Percentiles rank a stretch among this genome's conserved stretches.
These are phyloP conservation scores for Uronychia setigera DNA, from an alignment of 73 alveolate species.

Conservation along the genomic window DNA sequence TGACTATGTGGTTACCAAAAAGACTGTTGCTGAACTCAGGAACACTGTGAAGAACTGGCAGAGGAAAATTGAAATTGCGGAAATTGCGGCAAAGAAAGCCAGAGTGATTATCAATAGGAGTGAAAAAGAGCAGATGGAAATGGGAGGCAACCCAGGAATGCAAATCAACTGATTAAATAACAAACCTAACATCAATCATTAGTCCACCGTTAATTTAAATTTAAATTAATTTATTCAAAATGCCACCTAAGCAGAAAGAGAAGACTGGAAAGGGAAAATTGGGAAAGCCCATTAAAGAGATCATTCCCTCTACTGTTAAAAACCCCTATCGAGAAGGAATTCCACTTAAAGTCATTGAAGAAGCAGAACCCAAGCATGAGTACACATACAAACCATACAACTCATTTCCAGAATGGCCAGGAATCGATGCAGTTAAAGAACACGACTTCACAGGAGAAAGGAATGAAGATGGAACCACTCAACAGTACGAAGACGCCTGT, in stretches of 20 bases:
- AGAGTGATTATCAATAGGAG: slow-evolving; percentile 10
- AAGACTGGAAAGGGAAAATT: slow-evolving; percentile 5
- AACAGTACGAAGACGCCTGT: slow-evolving; percentile 43
- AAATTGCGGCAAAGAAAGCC: slow-evolving; percentile 59
- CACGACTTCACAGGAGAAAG: slow-evolving; percentile 51
- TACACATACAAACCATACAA: slow-evolving; percentile 69
- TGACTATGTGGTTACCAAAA: slow-evolving; percentile 65
- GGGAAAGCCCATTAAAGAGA: slow-evolving; percentile 8
- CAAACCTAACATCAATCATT: not conserved
- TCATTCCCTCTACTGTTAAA: slow-evolving; percentile 9
- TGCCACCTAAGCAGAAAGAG: slow-evolving; percentile 15
- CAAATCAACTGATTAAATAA: not conserved
- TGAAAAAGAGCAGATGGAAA: slow-evolving; percentile 29
- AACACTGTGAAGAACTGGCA: slow-evolving; percentile 74
- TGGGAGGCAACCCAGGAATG: slow-evolving; percentile 11
- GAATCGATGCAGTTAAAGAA: slow-evolving; percentile 77
- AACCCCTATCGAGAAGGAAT: slow-evolving; percentile 24
- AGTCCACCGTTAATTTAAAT: not conserved
- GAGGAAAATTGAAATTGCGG: slow-evolving; percentile 79
- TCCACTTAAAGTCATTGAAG: slow-evolving; percentile 62
- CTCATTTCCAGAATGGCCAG: slow-evolving; percentile 83
- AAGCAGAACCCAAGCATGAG: slow-evolving; percentile 40
- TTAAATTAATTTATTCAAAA: slow-evolving; percentile 4
- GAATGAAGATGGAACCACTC: slow-evolving; percentile 42
- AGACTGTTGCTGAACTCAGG: slow-evolving; percentile 47